Evolutionary conservation across 805 yeast species (phyloP).

Genomic region (Grigorovia humatica): DNA sequence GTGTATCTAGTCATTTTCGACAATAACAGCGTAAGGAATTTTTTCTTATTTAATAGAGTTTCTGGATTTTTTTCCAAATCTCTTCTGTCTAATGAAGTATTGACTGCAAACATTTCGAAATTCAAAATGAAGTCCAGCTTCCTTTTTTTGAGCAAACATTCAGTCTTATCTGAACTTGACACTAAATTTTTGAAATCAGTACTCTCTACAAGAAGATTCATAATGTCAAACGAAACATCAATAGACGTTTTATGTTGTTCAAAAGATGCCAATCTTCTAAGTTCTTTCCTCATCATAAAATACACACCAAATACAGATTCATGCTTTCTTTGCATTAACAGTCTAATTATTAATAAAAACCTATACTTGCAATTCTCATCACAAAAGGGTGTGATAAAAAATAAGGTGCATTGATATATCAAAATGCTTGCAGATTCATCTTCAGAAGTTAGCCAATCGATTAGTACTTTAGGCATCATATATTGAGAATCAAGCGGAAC

Average conservation of each 20-base stretch:
- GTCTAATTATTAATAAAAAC: conserved; percentile 20
- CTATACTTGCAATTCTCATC: conserved; percentile 27
- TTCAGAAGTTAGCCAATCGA: conserved; percentile 22
- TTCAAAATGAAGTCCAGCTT: conserved; percentile 9
- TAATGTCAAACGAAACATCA: conserved; percentile 23
- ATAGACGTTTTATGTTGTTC: conserved; percentile 21
- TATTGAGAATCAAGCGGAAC: conserved; percentile 24
- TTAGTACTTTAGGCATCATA: conserved; percentile 29
- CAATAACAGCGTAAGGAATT: conserved; percentile 11
- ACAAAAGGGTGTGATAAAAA: conserved; percentile 21
- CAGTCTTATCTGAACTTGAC: conserved; percentile 10
- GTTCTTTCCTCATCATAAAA: conserved; percentile 17
- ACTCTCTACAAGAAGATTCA: conserved; percentile 16
- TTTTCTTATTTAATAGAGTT: conserved; percentile 13
- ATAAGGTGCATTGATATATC: conserved; percentile 21
- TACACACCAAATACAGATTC: conserved; percentile 23
- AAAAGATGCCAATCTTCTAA: conserved; percentile 20
- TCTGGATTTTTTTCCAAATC: conserved; percentile 6
- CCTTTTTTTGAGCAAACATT: conserved; percentile 12
- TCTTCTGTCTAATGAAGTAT: conserved; percentile 4
- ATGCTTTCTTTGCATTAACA: conserved; percentile 22
- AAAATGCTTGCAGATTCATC: conserved; percentile 20
- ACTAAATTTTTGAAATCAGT: conserved; percentile 19
- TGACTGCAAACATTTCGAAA: conserved; percentile 8
- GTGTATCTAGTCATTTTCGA: conserved; percentile 11